Percentiles rank a stretch among this genome's conserved stretches.
These are phyloP conservation scores for Lepidium africanum DNA, from an alignment of 345 rosid genomes.

Conservation along the genomic window DNA sequence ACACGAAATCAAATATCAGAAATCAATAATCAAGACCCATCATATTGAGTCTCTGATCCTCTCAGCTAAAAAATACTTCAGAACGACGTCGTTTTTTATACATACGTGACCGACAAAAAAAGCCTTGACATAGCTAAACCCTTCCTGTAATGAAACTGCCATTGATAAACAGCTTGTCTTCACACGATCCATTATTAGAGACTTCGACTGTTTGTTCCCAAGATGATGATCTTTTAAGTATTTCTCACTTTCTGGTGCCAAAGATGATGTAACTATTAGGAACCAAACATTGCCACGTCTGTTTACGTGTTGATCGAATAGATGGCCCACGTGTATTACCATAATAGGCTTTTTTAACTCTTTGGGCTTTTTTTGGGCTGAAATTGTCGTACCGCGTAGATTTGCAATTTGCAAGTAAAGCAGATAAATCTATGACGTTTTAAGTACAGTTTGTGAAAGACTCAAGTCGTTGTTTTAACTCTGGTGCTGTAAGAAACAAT, in stretches of 20 bases:
- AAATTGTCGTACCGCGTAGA: neutral
- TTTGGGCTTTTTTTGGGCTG: neutral
- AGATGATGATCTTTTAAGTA: no score
- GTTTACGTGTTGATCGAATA: neutral
- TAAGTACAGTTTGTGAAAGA: no score
- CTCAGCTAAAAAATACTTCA: neutral
- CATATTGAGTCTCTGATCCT: neutral
- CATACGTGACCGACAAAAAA: conserved; percentile 35
- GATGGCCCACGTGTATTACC: neutral
- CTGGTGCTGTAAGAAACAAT: neutral
- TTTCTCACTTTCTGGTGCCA: neutral
- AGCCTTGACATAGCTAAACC: conserved; percentile 44
- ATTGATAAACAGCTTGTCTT: conserved; percentile 35
- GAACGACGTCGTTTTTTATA: neutral
- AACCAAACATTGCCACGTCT: conserved; percentile 22
- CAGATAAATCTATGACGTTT: neutral
- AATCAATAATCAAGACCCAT: no score
- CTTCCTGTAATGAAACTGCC: conserved; percentile 40
- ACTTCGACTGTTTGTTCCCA: neutral
- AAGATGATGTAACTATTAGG: neutral
- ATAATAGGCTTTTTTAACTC: neutral
- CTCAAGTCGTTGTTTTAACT: no score
- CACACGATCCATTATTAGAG: conserved; percentile 21
- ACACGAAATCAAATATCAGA: neutral
- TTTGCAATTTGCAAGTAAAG: neutral